Conservation (phyloP, 2,329 filamentous ascomycete genomes). For the Domatiomyces catenatus region DNA sequence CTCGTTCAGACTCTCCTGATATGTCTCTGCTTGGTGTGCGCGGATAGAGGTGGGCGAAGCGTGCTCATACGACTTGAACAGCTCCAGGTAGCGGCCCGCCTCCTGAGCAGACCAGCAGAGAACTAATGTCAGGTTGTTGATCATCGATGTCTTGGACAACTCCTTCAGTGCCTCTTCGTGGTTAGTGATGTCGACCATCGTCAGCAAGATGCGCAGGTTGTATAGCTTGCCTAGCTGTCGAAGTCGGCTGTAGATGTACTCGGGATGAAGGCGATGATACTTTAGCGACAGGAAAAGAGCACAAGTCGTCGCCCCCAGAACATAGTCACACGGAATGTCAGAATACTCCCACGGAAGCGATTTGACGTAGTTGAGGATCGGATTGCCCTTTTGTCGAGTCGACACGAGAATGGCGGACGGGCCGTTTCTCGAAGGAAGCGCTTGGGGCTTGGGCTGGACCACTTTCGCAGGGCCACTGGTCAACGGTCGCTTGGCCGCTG, state of each 20-base stretch:
- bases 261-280: conserved; percentile 91
- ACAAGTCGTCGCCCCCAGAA: conserved; percentile 72
- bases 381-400: conserved; percentile 85
- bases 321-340: conserved; percentile 90
- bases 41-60: conserved; percentile 68
- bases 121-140: conserved; percentile 85
- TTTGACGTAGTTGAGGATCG: conserved; percentile 67
- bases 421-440: conserved; percentile 49
- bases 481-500: conserved; percentile 31
- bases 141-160: conserved; percentile 75
- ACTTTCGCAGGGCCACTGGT: conserved; percentile 35
- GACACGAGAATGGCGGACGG: conserved; percentile 79
- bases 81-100: conserved; percentile 80
- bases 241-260: conserved; percentile 94
- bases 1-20: conserved; percentile 74
- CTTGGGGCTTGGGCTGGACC: conserved; percentile 78
- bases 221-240: conserved; percentile 72
- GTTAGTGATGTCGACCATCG: conserved; percentile 88
- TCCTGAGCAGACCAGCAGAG: conserved; percentile 91
- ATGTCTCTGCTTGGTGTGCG: conserved; percentile 67
- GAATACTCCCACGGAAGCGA: conserved; percentile 90
- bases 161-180: conserved; percentile 83
- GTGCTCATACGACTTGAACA: conserved; percentile 90
- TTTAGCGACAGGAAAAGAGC: conserved; percentile 88
- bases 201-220: conserved; percentile 68